A percentile compares a stretch with the other conserved stretches of the same genome.
Conservation (phyloP, 345 rosid genomes). For the Iberis pinnata region DNA sequence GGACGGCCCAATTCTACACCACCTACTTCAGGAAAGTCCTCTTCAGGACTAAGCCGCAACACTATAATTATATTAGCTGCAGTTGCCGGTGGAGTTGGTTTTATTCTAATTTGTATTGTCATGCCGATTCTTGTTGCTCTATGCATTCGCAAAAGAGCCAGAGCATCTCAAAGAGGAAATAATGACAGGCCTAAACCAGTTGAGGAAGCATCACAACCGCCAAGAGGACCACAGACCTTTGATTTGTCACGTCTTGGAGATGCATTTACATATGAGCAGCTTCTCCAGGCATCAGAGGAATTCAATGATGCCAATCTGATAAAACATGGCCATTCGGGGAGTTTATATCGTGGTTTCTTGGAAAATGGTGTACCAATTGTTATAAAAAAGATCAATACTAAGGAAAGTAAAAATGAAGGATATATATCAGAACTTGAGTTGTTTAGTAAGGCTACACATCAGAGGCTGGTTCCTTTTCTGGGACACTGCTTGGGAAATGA, state of each 20-base stretch:
- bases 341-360: slow-evolving; percentile 61
- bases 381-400: slow-evolving; percentile 59
- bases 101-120: slow-evolving; percentile 36
- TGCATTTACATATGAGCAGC: slow-evolving; percentile 65
- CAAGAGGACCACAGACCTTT: slow-evolving; percentile 42
- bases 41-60: slow-evolving; percentile 39
- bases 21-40: slow-evolving; percentile 30
- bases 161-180: slow-evolving; percentile 40
- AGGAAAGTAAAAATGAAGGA: slow-evolving; percentile 47
- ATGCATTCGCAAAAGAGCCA: slow-evolving; percentile 39
- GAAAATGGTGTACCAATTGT: slow-evolving; percentile 59
- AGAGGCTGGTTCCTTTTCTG: slow-evolving; percentile 73
- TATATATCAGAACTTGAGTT: slow-evolving; percentile 69
- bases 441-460: slow-evolving; percentile 64
- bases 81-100: slow-evolving; percentile 58
- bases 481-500: slow-evolving; percentile 86
- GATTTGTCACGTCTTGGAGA: slow-evolving; percentile 67
- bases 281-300: slow-evolving; percentile 61
- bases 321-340: slow-evolving; percentile 90
- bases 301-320: slow-evolving; percentile 68
- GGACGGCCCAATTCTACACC: slow-evolving; percentile 56
- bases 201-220: slow-evolving; percentile 37
- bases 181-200: slow-evolving; percentile 55
- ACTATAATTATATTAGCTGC: slow-evolving; percentile 48
- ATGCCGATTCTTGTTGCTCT: slow-evolving; percentile 41